phyloP scores from a whole-genome alignment of 441 rosid species.

The Pelargonium citronellum region DNA sequence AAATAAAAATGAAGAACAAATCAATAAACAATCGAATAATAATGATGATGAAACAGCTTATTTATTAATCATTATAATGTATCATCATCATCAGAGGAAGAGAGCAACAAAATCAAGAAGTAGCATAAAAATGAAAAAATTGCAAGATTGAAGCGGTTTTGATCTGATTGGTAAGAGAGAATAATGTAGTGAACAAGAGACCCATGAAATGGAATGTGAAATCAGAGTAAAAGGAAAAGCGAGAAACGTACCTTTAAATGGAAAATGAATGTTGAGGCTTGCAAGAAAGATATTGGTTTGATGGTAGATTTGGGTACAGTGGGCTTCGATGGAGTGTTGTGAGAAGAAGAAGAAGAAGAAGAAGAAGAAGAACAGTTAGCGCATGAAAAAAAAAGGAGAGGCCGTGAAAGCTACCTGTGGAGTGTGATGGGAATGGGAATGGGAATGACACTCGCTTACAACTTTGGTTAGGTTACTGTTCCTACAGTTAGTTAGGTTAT shows the following conservation, averaged over 20 bases:
- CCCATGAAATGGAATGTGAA: background rate
- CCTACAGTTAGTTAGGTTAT: background rate
- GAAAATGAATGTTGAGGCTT: background rate
- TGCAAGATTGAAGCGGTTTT: background rate
- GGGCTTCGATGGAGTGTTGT: background rate
- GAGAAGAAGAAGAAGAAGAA: background rate
- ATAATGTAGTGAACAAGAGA: background rate
- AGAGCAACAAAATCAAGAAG: background rate
- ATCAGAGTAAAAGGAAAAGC: background rate
- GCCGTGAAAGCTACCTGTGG: background rate
- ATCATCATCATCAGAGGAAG: too few species aligned
- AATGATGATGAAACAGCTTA: background rate
- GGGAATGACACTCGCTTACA: background rate
- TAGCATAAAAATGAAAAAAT: background rate
- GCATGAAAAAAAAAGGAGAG: background rate
- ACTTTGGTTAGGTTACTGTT: background rate
- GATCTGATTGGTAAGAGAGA: conserved; percentile 3
- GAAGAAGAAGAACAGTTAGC: background rate
- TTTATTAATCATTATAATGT: background rate
- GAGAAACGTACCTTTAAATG: background rate
- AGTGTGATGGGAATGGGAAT: background rate
- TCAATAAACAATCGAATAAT: background rate
- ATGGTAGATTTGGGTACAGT: background rate
- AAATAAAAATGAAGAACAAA: background rate
- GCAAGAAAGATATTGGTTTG: background rate